Base-by-base conservation (phyloP, 148 eudicot species). In the Simmondsia chinensis region DNA sequence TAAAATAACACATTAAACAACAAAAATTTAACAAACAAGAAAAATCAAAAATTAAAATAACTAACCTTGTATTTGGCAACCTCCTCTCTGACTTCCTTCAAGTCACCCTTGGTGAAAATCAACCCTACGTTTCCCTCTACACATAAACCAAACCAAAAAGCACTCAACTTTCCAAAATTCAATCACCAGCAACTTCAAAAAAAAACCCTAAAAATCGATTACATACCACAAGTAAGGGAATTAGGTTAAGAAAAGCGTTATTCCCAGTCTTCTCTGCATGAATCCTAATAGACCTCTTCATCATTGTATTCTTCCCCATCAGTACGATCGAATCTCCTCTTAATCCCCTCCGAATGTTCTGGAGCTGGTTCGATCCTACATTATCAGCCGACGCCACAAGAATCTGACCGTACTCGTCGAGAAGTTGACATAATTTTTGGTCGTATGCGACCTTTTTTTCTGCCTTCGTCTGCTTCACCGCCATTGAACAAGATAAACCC, bases 281-380 rank as follows among this genome's bases (percentile, higher is more conserved):
- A 9, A 76, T 61, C 26, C 69, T 53, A 11, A 80, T 62, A 0
- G 72, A 63, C 40, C 88, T 66, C 74, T 80, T 80, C 88, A 80
- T 80, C 88, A 80, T 80, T 23, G 88, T 80, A 20, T 80, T 80
- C 61, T 80, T 80, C 9, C 88, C 88, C 88, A 80, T 80, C 9
- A 80, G 48, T 7, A 80, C 74, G 19, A 76, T 54, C 0, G 83
- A 76, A 17, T 80, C 77, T 6, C 88, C 88, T 4, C 88, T 38
- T 1, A 80, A 31, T 22, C 88, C 88, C 26, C 46, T 48, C 0
- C 83, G 26, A 12, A 80, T 80, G n/a, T 47, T 68, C 58, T 80
- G 88, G 0, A 80, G 39, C 57, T 80, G 88, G 7, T 47, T 73
- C 0, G 88, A 80, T 0, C 83, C 83, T 13, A 80, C 88, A 27